These are phyloP conservation scores for Bipolaris sorokiniana DNA, from an alignment of 2,329 filamentous ascomycete species.

Conservation along the genomic window DNA sequence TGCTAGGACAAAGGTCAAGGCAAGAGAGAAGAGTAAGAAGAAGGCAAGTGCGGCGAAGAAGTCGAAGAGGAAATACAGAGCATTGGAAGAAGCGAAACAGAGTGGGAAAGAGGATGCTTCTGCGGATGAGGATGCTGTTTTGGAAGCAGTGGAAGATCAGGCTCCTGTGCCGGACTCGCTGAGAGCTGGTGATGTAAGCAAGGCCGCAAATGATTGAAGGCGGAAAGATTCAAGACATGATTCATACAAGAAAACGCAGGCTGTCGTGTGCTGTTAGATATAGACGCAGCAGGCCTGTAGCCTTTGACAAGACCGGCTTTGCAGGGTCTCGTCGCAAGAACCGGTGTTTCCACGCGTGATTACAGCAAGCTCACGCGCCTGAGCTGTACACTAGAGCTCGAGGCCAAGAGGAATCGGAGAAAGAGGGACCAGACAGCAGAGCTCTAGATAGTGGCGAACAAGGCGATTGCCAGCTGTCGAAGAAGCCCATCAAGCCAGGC, in stretches of 20 bases:
- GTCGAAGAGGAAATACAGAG: slow-evolving; percentile 74
- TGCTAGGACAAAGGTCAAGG: slow-evolving; percentile 70
- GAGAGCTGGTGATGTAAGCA: background rate
- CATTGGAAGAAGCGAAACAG: slow-evolving; percentile 70
- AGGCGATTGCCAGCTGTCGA: background rate
- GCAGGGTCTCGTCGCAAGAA: background rate
- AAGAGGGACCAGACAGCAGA: background rate
- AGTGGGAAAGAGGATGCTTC: slow-evolving; percentile 61
- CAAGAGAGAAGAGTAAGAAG: slow-evolving; percentile 67
- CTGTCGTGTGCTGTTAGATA: background rate
- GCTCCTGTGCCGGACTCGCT: background rate
- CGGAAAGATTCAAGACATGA: background rate
- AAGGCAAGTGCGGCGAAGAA: slow-evolving; percentile 83
- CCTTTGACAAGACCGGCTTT: background rate
- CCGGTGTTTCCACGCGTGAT: background rate
- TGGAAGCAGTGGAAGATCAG: slow-evolving; percentile 20
- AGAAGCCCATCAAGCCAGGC: too few species aligned
- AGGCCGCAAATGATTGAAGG: slow-evolving; percentile 4
- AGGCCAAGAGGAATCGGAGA: background rate
- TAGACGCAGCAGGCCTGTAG: background rate
- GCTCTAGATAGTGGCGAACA: background rate
- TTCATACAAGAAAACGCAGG: background rate
- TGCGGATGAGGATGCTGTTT: slow-evolving; percentile 52
- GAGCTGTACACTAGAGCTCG: background rate
- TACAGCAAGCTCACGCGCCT: background rate